phyloP scores from a whole-genome alignment of 108 stramenopile genomes.

The Cyclotella sp. region DNA sequence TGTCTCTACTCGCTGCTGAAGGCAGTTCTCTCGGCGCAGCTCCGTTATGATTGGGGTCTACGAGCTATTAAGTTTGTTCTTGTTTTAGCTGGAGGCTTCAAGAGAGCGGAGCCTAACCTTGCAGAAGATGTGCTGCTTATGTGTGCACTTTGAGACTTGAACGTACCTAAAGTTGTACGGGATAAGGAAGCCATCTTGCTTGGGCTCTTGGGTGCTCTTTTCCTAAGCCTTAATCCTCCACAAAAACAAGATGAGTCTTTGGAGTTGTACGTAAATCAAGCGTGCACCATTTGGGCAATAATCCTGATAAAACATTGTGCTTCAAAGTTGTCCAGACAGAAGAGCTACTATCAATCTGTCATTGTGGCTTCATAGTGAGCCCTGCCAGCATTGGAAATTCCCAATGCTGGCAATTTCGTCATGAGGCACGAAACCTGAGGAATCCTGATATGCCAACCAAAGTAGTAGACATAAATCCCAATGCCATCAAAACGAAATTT shows the following conservation, averaged over 20 bases:
- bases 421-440: conserved; percentile 58
- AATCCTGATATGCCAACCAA: conserved; percentile 51
- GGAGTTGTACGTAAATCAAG: conserved; percentile 42
- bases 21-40: conserved; percentile 72
- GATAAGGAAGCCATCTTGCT: conserved; percentile 69
- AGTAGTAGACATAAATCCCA: conserved; percentile 77
- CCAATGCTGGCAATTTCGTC: conserved; percentile 79
- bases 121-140: conserved; percentile 54
- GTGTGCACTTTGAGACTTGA: conserved; percentile 63
- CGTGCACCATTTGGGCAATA: conserved; percentile 56
- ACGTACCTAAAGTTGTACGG: conserved; percentile 62
- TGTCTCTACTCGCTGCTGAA: conserved; percentile 67
- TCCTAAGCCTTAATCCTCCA: conserved; percentile 65
- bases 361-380: conserved; percentile 76
- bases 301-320: conserved; percentile 63
- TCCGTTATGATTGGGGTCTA: conserved; percentile 83
- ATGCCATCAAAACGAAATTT: conserved; percentile 82
- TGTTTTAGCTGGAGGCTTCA: conserved; percentile 70
- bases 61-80: conserved; percentile 80
- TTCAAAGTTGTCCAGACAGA: conserved; percentile 62
- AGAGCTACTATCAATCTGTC: conserved; percentile 67
- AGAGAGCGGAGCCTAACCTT: conserved; percentile 61
- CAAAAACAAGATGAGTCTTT: conserved; percentile 50
- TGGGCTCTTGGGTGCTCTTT: conserved; percentile 63
- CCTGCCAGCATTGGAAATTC: conserved; percentile 80